Base-by-base conservation (phyloP, 192 early-diverging fungal species). In the Physocladia obscura region DNA sequence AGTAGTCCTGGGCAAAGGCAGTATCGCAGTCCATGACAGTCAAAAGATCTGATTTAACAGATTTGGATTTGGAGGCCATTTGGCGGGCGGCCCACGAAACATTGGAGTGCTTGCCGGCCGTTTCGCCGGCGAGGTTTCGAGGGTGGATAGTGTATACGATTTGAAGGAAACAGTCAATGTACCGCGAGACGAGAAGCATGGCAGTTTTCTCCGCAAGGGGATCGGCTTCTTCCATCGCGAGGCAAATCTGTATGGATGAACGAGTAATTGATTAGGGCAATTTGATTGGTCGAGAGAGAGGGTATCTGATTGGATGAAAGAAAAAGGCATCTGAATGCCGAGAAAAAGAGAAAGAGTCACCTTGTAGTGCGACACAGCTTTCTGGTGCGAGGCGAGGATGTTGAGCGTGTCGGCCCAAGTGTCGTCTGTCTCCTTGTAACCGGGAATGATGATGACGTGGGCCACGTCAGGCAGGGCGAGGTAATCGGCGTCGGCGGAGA, bases 1-100 rank as follows among this genome's bases (percentile, higher is more conserved):
- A 77, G 68, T 90, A 90, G 50, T 89, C 79, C 60, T 87, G 85
- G 38, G 89, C 83, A 72, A 90, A 84, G 50, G 77, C 75, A 13
- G 88, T 85, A 73, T 90, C 89, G 17, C 89, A 88, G 73, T 90
- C 89, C 64, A 85, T 86, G n/a, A 89, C 76, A 19, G 89, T 90
- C 11, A 90, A 47, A 32, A 90, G 57, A 17, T 87, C 80, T 1
- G 31, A 26, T 48, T 59, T 39, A 64, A 62, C 15, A 70, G 60
- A 38, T 74, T 69, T 70, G 19, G 30, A 31, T 50, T 54, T 52
- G 17, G 58, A 3, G 40, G 70, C 63, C 79, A 81, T 81, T 60
- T 81, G 62, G 15, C 51, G 52, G 29, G 85, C 86, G 29, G 88
- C 88, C 77, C 78, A 89, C 3, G 84, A 79, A 17, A 88, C 87